phyloP scores from a whole-genome alignment of 73 alveolate species.

The Uronychia setigera region DNA sequence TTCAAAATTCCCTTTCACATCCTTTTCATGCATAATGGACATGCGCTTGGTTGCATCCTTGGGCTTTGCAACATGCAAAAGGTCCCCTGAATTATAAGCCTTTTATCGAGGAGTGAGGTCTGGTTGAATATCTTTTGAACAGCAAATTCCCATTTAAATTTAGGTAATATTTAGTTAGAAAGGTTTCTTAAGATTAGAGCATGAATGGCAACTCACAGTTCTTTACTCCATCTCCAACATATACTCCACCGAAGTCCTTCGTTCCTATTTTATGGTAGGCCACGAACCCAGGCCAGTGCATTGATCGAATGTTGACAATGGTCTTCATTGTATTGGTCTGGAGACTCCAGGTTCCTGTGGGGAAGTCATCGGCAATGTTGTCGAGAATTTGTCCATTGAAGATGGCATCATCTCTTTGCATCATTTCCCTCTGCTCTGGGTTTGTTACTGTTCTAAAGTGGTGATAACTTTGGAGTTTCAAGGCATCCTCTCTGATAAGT shows the following conservation, averaged over 20 bases:
- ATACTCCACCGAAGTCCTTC: conserved; percentile 85
- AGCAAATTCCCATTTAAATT: background rate
- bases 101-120: background rate
- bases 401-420: conserved; percentile 72
- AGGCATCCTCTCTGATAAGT: conserved; percentile 50
- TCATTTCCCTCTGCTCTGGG: conserved; percentile 59
- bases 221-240: conserved; percentile 96
- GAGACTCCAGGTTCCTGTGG: conserved; percentile 84
- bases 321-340: conserved; percentile 71
- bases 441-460: conserved; percentile 85
- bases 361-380: conserved; percentile 69
- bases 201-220: conserved; percentile 92
- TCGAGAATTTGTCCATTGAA: conserved; percentile 79
- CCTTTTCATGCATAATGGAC: background rate
- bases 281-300: conserved; percentile 92
- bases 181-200: conserved; percentile 45
- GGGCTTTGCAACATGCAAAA: background rate
- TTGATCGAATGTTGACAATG: conserved; percentile 68
- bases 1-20: background rate
- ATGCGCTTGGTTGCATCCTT: background rate
- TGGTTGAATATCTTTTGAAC: background rate
- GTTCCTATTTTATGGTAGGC: conserved; percentile 57
- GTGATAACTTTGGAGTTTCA: conserved; percentile 66
- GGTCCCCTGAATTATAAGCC: too few relatives aligned
- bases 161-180: background rate